Percentiles rank a stretch among this genome's conserved stretches.
phyloP scores from a whole-genome alignment of 495 filamentous ascomycete genomes.

The Massariosphaeria phaeospora region DNA sequence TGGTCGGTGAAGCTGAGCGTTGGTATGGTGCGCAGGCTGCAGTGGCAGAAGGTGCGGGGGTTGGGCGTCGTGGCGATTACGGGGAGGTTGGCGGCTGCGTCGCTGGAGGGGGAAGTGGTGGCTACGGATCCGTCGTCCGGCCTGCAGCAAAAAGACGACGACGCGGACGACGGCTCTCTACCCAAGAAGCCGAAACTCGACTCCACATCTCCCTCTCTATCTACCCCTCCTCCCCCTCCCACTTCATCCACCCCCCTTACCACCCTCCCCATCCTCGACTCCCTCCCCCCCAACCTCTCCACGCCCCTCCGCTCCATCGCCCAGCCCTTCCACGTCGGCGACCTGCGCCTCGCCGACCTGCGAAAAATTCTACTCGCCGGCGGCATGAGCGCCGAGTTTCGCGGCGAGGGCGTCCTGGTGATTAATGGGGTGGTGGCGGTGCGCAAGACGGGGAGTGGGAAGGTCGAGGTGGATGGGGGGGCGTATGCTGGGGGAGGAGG shows the following conservation, averaged over 20 bases:
- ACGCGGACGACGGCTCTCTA: constrained; percentile 39
- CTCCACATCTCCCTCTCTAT: constrained; percentile 36
- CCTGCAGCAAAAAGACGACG: constrained; percentile 34
- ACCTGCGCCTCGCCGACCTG: constrained; percentile 83
- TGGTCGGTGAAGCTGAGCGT: constrained; percentile 91
- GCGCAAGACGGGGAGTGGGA: constrained; percentile 76
- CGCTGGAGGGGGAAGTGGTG: too few species aligned
- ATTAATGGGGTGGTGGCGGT: constrained; percentile 86
- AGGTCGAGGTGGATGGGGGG: constrained; percentile 79
- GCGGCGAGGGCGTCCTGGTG: constrained; percentile 85
- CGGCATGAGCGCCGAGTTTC: constrained; percentile 86
- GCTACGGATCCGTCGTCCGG: too few species aligned
- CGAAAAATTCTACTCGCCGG: constrained; percentile 73
- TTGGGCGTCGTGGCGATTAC: constrained; percentile 85
- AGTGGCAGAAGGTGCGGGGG: constrained; percentile 90
- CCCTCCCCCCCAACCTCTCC: constrained; percentile 69
- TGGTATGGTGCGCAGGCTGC: constrained; percentile 70
- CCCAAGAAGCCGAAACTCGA: constrained; percentile 67
- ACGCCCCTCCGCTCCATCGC: constrained; percentile 71
- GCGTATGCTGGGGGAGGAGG: too few species aligned
- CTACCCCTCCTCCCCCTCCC: neutral
- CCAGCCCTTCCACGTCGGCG: constrained; percentile 90
- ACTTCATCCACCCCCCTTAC: constrained; percentile 11
- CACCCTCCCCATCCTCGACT: constrained; percentile 53
- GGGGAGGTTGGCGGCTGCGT: constrained; percentile 49